phyloP scores from a whole-genome alignment of 306 rosid species.

The Alnus glutinosa region DNA sequence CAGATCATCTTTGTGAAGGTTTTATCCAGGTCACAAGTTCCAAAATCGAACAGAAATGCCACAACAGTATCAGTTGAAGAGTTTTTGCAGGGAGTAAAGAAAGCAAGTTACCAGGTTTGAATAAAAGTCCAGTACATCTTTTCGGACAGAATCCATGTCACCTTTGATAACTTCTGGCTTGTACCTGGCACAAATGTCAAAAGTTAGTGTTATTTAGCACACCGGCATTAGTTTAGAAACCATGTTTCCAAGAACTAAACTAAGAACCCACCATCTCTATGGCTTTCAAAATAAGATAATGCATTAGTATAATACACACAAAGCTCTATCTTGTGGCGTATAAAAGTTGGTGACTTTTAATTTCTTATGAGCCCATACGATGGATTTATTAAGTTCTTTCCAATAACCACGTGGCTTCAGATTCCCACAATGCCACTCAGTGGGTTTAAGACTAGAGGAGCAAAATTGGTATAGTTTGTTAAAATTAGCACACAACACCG shows the following conservation, averaged over 20 bases:
- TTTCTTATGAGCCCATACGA: not conserved
- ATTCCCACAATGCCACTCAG: not conserved
- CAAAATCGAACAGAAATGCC: not conserved
- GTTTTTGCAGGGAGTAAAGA: not conserved
- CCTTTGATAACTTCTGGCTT: slow-evolving; percentile 91
- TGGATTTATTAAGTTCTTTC: not conserved
- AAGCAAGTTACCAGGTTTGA: slow-evolving; percentile 45
- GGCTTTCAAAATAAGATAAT: slow-evolving; percentile 3
- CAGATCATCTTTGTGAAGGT: not conserved
- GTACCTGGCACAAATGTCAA: slow-evolving; percentile 50
- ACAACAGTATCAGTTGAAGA: not conserved
- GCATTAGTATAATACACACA: not conserved
- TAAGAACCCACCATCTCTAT: slow-evolving; percentile 9
- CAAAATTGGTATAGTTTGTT: not conserved
- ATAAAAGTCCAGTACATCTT: slow-evolving; percentile 77
- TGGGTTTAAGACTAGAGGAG: not conserved
- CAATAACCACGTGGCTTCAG: not conserved
- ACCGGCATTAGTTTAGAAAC: slow-evolving; percentile 8
- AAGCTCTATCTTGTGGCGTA: not conserved
- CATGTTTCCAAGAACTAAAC: slow-evolving; percentile 17
- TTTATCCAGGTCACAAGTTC: not conserved
- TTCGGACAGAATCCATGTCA: slow-evolving; percentile 86
- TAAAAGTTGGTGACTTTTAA: not conserved
- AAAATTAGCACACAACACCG: not conserved
- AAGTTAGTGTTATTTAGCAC: slow-evolving; percentile 19